Conservation (phyloP, 169 alveolate genomes). For the Cryptosporidium meleagridis region DNA sequence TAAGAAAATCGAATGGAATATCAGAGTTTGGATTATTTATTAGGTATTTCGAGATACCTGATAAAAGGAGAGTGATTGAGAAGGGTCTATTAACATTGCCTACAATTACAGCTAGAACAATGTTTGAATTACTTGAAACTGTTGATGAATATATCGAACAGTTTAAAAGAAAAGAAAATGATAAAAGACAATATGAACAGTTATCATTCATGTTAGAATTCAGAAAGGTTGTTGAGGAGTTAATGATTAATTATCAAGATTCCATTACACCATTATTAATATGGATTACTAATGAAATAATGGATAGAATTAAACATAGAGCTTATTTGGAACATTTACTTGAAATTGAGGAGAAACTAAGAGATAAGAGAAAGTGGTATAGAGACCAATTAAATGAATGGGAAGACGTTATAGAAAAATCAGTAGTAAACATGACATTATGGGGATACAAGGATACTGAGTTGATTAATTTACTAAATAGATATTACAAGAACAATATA, state of each 20-base stretch:
- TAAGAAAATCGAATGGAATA: constrained; percentile 28
- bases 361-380: constrained; percentile 14
- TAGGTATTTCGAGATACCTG: constrained; percentile 52
- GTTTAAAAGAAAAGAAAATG: constrained; percentile 39
- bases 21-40: constrained; percentile 51
- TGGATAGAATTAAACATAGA: constrained; percentile 25
- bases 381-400: constrained; percentile 27
- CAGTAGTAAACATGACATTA: constrained; percentile 17
- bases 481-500: neutral
- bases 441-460: constrained; percentile 33
- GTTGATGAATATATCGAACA: constrained; percentile 50
- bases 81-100: constrained; percentile 4
- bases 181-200: constrained; percentile 21
- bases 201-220: constrained; percentile 20
- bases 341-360: constrained; percentile 32
- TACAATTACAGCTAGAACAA: constrained; percentile 23
- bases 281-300: constrained; percentile 44
- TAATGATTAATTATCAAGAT: constrained; percentile 4
- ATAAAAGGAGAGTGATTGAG: constrained; percentile 44
- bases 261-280: constrained; percentile 8
- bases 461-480: constrained; percentile 5
- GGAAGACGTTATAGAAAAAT: constrained; percentile 42
- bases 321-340: constrained; percentile 43
- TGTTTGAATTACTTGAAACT: constrained; percentile 32
- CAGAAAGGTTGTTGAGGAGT: constrained; percentile 31